Evolutionary conservation across 306 rosid species (phyloP).

Genomic region (Malus sieversii): DNA sequence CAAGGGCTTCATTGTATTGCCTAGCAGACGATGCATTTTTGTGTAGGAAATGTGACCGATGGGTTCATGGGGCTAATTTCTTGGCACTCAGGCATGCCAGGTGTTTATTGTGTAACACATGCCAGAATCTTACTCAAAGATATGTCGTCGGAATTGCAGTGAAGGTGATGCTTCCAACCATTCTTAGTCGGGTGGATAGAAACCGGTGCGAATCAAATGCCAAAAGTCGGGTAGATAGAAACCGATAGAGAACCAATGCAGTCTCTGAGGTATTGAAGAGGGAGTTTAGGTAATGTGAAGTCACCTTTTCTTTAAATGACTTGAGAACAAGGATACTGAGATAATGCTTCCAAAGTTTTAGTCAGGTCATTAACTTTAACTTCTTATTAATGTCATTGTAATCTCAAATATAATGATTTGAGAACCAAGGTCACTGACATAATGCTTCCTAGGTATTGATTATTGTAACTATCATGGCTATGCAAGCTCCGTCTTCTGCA

Average conservation of each 20-base stretch:
- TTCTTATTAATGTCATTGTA: no score
- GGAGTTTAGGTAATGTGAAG: not conserved
- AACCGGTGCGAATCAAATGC: slow-evolving; percentile 18
- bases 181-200: slow-evolving; percentile 15
- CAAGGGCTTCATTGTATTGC: slow-evolving; percentile 60
- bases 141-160: slow-evolving; percentile 46
- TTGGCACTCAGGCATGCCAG: slow-evolving; percentile 67
- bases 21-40: slow-evolving; percentile 65
- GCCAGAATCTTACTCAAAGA: slow-evolving; percentile 53
- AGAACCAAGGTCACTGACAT: not conserved
- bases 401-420: not conserved
- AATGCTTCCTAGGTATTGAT: not conserved
- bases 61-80: slow-evolving; percentile 77
- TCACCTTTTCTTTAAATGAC: not conserved
- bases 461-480: no score
- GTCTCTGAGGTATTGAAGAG: not conserved
- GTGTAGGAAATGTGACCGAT: slow-evolving; percentile 60
- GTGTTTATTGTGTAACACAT: slow-evolving; percentile 56
- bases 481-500: no score
- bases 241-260: not conserved
- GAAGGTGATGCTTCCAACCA: slow-evolving; percentile 34
- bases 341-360: no score
- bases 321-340: no score
- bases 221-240: slow-evolving; percentile 15
- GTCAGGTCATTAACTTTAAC: no score